Evolutionary conservation across 768 basidiomycete species (phyloP), one percentile per base, ranked within the genome.

Genomic region (Fistulinella prunicolor): DNA sequence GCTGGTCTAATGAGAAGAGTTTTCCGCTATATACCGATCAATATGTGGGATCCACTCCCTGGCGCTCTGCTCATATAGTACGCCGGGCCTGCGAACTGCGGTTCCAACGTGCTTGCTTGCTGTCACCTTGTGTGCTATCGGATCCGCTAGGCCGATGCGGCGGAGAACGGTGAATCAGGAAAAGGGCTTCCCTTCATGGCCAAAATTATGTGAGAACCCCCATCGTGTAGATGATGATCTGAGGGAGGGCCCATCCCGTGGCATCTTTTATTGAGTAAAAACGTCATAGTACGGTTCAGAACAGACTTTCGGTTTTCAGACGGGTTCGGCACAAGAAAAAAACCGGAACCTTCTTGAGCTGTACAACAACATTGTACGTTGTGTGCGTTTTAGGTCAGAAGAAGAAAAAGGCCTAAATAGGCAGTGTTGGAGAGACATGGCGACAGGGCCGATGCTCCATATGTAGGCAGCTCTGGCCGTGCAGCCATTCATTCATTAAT

Each of bases 381-480:
- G n/a, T n/a, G n/a, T n/a, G n/a, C n/a, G n/a, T 32, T 32, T 32
- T 10, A 32, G 13, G 30, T 14, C 30, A 12, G 30, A 10, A 10
- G 26, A n/a, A n/a, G 13, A 21, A 14, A 37, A 22, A 32, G 22
- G 30, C 54, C 24, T 22, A 21, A 22, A n/a, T 22, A 38, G 30
- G 49, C 41, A 20, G 42, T 44, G 17, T 34, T 32, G 30, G 13
- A n/a, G 30, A 21, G 35, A 41, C 44, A 30, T 49, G 42, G 46
- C 46, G 34, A 53, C 45, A 32, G 30, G n/a, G 13, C 9, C 16
- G 9, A 32, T 8, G 30, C 28, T 24, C 62, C 52, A 64, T 52
- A 56, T 52, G 14, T n/a, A 55, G 63, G n/a, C 36, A 14, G 45
- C 42, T 62, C 52, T 49, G 59, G 21, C 26, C 42, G 12, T 42